phyloP scores from a whole-genome alignment of 768 basidiomycete species.

The Sporobolomyces pararoseus region DNA sequence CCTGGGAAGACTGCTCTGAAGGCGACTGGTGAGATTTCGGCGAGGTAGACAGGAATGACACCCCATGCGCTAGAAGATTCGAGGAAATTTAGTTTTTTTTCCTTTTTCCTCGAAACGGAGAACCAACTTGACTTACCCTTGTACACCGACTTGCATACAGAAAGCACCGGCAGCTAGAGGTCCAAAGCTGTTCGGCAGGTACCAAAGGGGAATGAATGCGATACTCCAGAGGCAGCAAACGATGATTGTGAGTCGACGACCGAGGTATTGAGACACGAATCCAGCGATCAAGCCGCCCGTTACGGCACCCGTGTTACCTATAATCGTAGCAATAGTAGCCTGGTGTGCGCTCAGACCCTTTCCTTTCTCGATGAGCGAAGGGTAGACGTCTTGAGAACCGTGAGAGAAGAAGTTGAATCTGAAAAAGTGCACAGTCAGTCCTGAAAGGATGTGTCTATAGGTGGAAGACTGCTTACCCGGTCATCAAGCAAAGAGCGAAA shows the following conservation, averaged over 20 bases:
- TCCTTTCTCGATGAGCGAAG: constrained; percentile 29
- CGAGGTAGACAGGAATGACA: constrained; percentile 69
- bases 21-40: constrained; percentile 79
- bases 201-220: constrained; percentile 62
- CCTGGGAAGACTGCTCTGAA: constrained; percentile 86
- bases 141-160: constrained; percentile 62
- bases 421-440: no score
- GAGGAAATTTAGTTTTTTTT: no score
- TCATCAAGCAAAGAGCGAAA: constrained; percentile 56
- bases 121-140: no score
- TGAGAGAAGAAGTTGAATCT: constrained; percentile 62
- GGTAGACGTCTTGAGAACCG: constrained; percentile 55
- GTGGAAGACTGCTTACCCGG: constrained; percentile 17
- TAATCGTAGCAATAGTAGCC: constrained; percentile 41
- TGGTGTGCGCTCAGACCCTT: constrained; percentile 38
- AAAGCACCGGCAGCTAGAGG: constrained; percentile 74
- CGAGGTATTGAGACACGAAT: constrained; percentile 65
- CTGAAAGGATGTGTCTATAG: no score
- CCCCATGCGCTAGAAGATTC: no score
- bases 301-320: constrained; percentile 47
- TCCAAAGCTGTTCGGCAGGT: constrained; percentile 66
- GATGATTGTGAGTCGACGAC: constrained; percentile 76
- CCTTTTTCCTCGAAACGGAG: no score
- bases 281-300: constrained; percentile 35
- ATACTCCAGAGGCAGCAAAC: constrained; percentile 60